Conservation (phyloP, 2,329 filamentous ascomycete species). For the Pseudogymnoascus verrucosus region DNA sequence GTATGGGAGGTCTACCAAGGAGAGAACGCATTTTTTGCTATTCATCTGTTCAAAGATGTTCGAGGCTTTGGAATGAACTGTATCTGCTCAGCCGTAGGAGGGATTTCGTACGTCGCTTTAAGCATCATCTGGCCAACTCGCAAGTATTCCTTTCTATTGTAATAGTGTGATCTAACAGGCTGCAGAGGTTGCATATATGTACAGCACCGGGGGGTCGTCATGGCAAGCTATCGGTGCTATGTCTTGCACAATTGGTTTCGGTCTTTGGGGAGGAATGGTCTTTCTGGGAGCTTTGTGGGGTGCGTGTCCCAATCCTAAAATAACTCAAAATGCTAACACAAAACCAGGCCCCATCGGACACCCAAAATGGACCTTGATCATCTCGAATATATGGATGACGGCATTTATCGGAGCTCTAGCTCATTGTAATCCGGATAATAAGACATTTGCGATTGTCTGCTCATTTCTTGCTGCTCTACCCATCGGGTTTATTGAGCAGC, state of each 20-base stretch:
- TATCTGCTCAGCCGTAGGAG: conserved; percentile 24
- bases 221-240: conserved; percentile 26
- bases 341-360: background rate
- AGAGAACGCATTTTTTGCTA: conserved; percentile 22
- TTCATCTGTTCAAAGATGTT: conserved; percentile 29
- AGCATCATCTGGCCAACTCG: conserved; percentile 28
- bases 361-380: background rate
- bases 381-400: background rate
- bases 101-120: conserved; percentile 24
- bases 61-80: conserved; percentile 25
- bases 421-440: conserved; percentile 19
- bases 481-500: conserved; percentile 9
- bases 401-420: background rate
- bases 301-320: background rate
- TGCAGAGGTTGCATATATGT: background rate
- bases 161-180: background rate
- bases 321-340: background rate
- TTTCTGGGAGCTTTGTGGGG: conserved; percentile 20
- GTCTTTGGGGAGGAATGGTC: conserved; percentile 26
- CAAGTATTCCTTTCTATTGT: background rate
- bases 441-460: conserved; percentile 16
- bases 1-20: conserved; percentile 11
- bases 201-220: conserved; percentile 20
- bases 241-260: conserved; percentile 25
- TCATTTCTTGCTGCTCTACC: conserved; percentile 18